Base-by-base conservation (phyloP, 352 stramenopile species). In the Phytopythium montanum region DNA sequence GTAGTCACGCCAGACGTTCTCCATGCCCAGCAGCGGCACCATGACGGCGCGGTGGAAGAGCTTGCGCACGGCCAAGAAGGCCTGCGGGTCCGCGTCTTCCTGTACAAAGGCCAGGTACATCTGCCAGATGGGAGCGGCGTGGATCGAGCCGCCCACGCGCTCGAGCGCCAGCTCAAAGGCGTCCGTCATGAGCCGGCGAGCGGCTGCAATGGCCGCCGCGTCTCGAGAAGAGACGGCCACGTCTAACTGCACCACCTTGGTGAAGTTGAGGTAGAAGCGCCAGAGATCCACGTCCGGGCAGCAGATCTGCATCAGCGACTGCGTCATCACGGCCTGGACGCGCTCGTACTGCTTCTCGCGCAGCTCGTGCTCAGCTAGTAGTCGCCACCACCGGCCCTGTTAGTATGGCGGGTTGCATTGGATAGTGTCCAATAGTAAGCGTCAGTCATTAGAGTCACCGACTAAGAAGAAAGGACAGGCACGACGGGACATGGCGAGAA, bases 181-280 rank as follows among this genome's bases (percentile, higher is more conserved):
- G 54, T 94, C 85, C n/a, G 72, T 72, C 85, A 96, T 94, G 59
- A 92, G 75, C 49, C 93, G 76, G 5, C 74, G 75, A 25, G 85
- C 79, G 7, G 70, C 76, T 13, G 72, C 68, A 49, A 92, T 87
- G 16, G 82, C 81, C 12, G 75, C 62, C 14, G 56, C 29, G 50
- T 92, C 76, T 34, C 84, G 76, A 23, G 81, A 79, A 34, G 84
- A 76, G 7, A 85, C 73, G 8, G 84, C 83, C 44, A 90, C 78
- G 46, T 94, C 84, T 48, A 94, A 68, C 51, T 92, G 87, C 3
- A 88, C 82, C 50, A 91, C 82, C 59, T 93, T 92, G 31, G 85
- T 94, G 55, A 96, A 94, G 62, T 87, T 85, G 31, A 96, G 69
- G 66, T 96, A 96, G 50, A 96, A 94, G 4, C 82, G 70, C 87